Conservation (phyloP, 805 yeast species). For the Metschnikowia lachancei region DNA sequence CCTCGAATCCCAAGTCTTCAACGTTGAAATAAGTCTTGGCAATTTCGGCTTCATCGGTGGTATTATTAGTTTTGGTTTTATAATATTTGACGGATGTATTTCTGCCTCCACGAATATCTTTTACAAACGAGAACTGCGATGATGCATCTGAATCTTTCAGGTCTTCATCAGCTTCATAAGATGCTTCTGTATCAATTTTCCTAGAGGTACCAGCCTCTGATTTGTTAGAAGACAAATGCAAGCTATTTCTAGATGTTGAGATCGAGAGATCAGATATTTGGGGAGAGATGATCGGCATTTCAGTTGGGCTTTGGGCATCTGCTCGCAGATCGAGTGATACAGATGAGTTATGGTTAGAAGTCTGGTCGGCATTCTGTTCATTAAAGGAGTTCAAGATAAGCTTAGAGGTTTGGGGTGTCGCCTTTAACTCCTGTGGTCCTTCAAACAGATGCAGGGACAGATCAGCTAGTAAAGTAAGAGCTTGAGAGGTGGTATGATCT, state of each 20-base stretch:
- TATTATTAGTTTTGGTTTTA: conserved; percentile 25
- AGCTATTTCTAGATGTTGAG: conserved; percentile 3
- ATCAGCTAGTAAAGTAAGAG: background rate
- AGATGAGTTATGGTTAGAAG: background rate
- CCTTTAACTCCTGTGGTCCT: background rate
- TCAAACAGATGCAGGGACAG: conserved; percentile 1
- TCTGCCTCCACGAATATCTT: conserved; percentile 44
- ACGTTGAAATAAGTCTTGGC: conserved; percentile 25
- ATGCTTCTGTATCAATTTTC: background rate
- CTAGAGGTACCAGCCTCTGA: background rate
- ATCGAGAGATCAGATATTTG: conserved; percentile 4
- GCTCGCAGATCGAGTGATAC: background rate
- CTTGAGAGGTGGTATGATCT: background rate
- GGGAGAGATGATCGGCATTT: background rate
- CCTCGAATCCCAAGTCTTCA: conserved; percentile 33
- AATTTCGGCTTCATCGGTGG: background rate
- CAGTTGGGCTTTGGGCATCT: background rate
- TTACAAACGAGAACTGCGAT: conserved; percentile 50
- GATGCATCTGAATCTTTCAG: conserved; percentile 23
- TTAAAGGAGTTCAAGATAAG: background rate
- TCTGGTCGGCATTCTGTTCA: background rate
- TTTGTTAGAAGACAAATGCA: background rate
- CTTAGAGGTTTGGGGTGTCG: background rate
- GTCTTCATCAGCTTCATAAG: conserved; percentile 14
- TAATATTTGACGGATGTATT: conserved; percentile 55